These are phyloP conservation scores for Blastocystis sp. DNA, from an alignment of 352 stramenopile genomes.

Conservation along the genomic window DNA sequence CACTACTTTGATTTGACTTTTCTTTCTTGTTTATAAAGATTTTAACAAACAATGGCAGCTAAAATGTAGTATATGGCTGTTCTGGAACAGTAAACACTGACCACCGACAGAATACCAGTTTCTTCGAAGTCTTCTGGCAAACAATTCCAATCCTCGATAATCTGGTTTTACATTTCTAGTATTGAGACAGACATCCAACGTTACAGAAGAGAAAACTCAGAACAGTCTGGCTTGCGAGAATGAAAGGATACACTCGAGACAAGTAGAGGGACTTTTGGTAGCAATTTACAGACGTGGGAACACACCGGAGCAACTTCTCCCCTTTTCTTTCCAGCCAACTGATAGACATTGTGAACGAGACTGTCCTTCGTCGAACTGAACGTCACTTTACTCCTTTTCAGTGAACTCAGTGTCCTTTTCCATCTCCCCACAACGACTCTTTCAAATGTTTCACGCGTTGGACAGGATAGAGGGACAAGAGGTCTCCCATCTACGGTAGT, in stretches of 20 bases:
- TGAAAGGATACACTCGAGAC: conserved; percentile 36
- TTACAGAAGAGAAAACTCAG: conserved; percentile 32
- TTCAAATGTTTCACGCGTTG: conserved; percentile 43
- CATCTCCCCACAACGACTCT: conserved; percentile 5
- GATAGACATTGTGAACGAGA: background rate
- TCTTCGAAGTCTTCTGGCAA: background rate
- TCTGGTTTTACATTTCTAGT: background rate
- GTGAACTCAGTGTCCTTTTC: background rate
- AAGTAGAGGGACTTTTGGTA: background rate
- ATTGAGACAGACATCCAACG: background rate
- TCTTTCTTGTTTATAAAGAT: background rate
- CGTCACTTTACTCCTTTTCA: background rate
- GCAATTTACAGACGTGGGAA: background rate
- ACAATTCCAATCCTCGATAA: conserved; percentile 21
- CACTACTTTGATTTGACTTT: background rate
- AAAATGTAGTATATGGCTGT: background rate
- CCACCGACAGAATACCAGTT: conserved; percentile 32
- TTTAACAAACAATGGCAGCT: background rate
- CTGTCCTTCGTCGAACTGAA: background rate
- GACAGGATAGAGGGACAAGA: conserved; percentile 36
- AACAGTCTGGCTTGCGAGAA: conserved; percentile 35
- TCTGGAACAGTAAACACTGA: conserved; percentile 25
- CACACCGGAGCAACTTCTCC: background rate
- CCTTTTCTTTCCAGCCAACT: background rate
- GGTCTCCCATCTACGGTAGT: background rate